Evolutionary conservation across 2,329 filamentous ascomycete species (phyloP), one percentile per base, ranked within the genome.

Genomic region (Penicillium rolfsii): DNA sequence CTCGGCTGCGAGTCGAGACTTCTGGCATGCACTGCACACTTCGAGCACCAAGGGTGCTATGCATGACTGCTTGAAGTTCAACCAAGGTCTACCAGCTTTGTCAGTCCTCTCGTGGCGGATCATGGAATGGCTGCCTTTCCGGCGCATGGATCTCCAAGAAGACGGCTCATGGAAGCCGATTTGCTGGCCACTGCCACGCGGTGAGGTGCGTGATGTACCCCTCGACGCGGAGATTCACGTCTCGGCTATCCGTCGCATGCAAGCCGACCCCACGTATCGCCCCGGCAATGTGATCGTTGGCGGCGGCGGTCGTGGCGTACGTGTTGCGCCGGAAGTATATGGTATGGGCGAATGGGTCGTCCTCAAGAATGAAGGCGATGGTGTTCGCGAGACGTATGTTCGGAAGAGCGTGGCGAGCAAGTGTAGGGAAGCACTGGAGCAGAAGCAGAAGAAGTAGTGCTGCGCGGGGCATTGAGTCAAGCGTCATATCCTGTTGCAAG

Each of bases 41-140:
- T 87, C 89, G 11, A 80, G 79, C 49, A 82, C 78, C 0, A 70
- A 77, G 50, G 83, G 84, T 11, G 72, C 77, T 28, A 84, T 92
- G 45, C 90, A 94, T 71, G 91, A 93, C 73, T 91, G 89, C 3
- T 82, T 93, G 0, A 78, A 83, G 52, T 91, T 86, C 67, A 81
- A 82, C 12, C 83, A 85, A 12, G 90, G 90, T 0, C 79, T 90
- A 4, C 74, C 81, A 0, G 62, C 65, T 26, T 58, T 79, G 4
- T 84, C 87, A 0, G 89, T 91, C 0, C 67, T 89, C 0, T 83
- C 82, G 2, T 94, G 91, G 91, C 89, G 87, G 38, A 73, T 91
- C 24, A 91, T 94, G 90, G 91, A 94, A 70, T 93, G 89, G 72
- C 79, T 94, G 26, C 91, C 91, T 0, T 93, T 94, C 77, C 84